phyloP scores from a whole-genome alignment of 441 rosid species.

The Theobroma grandiflorum region DNA sequence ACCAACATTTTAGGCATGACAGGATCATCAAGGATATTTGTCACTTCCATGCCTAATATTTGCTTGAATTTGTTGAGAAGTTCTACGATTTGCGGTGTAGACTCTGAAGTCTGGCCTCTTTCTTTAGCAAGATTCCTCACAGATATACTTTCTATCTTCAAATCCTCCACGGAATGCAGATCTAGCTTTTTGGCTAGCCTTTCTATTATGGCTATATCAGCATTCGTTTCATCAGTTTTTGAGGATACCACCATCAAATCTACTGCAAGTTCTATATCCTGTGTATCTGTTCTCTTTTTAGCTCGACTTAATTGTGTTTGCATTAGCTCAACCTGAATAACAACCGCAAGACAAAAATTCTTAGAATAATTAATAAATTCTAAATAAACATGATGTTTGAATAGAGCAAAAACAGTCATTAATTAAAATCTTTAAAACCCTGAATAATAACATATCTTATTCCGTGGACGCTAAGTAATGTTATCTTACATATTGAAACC shows the following conservation, averaged over 20 bases:
- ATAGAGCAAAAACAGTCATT: neutral
- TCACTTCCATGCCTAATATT: slow-evolving; percentile 61
- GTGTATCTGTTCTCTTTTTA: slow-evolving; percentile 72
- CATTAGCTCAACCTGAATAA: slow-evolving; percentile 62
- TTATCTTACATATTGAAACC: too few species aligned
- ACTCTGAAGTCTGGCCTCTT: slow-evolving; percentile 53
- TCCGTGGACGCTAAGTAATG: too few species aligned
- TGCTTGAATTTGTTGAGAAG: slow-evolving; percentile 69
- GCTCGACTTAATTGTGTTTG: slow-evolving; percentile 60
- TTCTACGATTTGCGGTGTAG: slow-evolving; percentile 55
- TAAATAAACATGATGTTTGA: neutral
- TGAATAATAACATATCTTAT: too few species aligned
- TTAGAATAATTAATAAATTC: neutral
- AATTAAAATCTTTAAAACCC: neutral
- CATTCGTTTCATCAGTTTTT: slow-evolving; percentile 58
- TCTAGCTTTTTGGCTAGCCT: slow-evolving; percentile 79
- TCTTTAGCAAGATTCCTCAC: slow-evolving; percentile 49
- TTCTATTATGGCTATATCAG: slow-evolving; percentile 70
- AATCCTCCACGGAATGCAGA: slow-evolving; percentile 55
- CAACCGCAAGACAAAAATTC: neutral
- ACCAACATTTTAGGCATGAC: slow-evolving; percentile 36
- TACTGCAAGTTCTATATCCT: slow-evolving; percentile 85
- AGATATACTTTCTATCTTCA: slow-evolving; percentile 66
- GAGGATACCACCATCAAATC: slow-evolving; percentile 85
- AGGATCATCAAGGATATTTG: slow-evolving; percentile 44